Percentiles rank a stretch among this genome's conserved stretches.
Conservation (phyloP, 305 asterid genomes). For the Fraxinus sp. region DNA sequence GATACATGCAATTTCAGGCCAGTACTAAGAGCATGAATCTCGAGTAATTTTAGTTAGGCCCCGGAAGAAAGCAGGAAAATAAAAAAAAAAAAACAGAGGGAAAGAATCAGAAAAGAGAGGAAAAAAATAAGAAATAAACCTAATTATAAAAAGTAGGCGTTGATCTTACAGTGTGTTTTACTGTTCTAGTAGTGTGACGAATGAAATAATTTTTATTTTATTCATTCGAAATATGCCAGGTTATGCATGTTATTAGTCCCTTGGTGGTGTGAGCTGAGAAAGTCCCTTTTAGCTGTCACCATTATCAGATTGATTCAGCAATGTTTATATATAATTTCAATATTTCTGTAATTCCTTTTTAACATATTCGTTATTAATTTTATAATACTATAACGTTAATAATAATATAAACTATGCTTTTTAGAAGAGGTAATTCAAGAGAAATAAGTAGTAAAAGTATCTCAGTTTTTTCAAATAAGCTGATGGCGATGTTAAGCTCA, state of each 20-base stretch:
- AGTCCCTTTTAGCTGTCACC: neutral
- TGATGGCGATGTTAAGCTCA: neutral
- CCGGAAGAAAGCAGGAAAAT: neutral
- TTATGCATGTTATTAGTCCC: neutral
- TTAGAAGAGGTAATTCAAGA: neutral
- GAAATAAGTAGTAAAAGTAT: neutral
- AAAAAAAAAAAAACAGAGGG: too few relatives aligned
- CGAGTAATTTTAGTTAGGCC: constrained; percentile 17
- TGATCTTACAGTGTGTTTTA: constrained; percentile 1
- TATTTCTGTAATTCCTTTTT: neutral
- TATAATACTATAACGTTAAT: neutral
- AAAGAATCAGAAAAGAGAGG: neutral
- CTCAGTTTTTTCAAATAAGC: neutral
- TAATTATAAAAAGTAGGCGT: constrained; percentile 12
- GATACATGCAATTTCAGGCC: neutral
- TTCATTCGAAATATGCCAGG: neutral
- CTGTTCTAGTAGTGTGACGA: constrained; percentile 2
- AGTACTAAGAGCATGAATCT: neutral
- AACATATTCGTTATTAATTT: neutral
- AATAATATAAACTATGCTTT: too few relatives aligned
- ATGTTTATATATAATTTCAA: neutral
- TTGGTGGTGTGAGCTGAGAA: neutral
- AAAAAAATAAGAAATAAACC: neutral
- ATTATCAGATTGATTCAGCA: neutral
- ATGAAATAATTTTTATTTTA: constrained; percentile 7